Base-by-base conservation (phyloP, 1,284 basidiomycete genomes). In the Laetiporus sulphureus region DNA sequence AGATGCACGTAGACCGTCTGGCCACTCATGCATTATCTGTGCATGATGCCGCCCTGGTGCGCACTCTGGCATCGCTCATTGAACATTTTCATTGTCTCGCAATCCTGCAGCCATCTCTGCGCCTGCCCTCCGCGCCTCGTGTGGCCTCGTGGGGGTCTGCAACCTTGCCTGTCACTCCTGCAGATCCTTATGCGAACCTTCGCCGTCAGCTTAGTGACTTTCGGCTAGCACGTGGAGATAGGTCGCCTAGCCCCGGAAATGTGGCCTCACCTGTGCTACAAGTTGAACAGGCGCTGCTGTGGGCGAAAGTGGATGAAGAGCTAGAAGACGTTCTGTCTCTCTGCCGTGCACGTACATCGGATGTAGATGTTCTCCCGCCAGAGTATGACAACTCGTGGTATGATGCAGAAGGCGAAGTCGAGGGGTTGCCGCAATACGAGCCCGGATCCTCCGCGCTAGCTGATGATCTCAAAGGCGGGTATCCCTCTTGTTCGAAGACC, bases 301-400 rank as follows among this genome's bases (percentile, higher is more conserved):
- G 88, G 88, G 67, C 72, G 3, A 67, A 73, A 25, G 78, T 91
- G 23, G 84, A 89, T 51, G 71, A 77, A 42, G 75, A 87, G 42
- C 73, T 91, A 2, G 88, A 89, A 48, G 67, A 63, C 8, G 75
- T 90, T 11, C 69, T 80, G 2, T 59, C 68, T 2, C 68, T 88
- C 50, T 87, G 83, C 57, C 75, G 69, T 10, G 39, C 41, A 7
- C 42, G 41, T 7, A 41, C 46, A 15, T 20, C 29, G 21, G 41
- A 44, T 20, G 38, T 57, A 8, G 62, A 77, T 32, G 54, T 69
- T 45, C 70, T 80, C 11, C 83, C 83, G 2, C 83, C 84, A 13
- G 74, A 83, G 42, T 87, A 87, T 51, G 81, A 84, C 36, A 58
- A 64, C 24, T 70, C 65, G 2, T 71, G 68, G 39, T 71, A 73